Evolutionary conservation across 768 basidiomycete genomes (phyloP), one percentile per base, ranked within the genome.

Genomic region (Hygrophorus russula): DNA sequence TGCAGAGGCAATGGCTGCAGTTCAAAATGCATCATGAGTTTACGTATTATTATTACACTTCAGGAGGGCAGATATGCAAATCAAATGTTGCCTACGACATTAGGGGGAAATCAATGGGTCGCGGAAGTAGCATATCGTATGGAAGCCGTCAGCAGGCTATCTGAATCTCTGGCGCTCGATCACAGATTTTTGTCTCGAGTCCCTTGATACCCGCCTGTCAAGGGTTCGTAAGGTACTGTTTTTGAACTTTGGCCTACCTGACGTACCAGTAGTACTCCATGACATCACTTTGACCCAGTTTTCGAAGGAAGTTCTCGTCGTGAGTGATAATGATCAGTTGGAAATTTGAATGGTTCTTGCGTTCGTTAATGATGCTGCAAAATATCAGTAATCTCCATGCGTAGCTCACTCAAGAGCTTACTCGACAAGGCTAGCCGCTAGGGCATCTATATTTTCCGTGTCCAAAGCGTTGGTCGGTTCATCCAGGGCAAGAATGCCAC

Each of bases 391-490:
- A 9, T 42, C 31, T 36, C 28, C 29, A 39, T 42, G 13, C 37
- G 31, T 40, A 45, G 33, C 36, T 13, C 20, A 6, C 44, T 34
- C n/a, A 4, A 29, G 29, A 33, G 42, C 88, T 58, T 53, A 94
- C 92, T 93, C 92, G 15, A 93, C 82, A 17, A 99, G 73, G 51
- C 92, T 89, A 17, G 75, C 75, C 3, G 96, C 94, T 13, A 98
- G 70, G 8, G 93, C 92, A 54, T 92, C 86, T 44, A 98, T 94
- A 56, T 97, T 97, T 61, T 97, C 94, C 7, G 80, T 77, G 55
- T 99, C 96, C 38, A 99, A 68, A 20, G 96, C 96, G 49, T 97
- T 98, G 15, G 96, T 98, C 10, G 96, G 96, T 66, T 99, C 96
- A 55, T 99, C 96, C 47, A 99, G 67, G 0, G 96, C 96, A 18